Conservation (phyloP, 371 early-diverging fungal species). For the Mortierella sp. region DNA sequence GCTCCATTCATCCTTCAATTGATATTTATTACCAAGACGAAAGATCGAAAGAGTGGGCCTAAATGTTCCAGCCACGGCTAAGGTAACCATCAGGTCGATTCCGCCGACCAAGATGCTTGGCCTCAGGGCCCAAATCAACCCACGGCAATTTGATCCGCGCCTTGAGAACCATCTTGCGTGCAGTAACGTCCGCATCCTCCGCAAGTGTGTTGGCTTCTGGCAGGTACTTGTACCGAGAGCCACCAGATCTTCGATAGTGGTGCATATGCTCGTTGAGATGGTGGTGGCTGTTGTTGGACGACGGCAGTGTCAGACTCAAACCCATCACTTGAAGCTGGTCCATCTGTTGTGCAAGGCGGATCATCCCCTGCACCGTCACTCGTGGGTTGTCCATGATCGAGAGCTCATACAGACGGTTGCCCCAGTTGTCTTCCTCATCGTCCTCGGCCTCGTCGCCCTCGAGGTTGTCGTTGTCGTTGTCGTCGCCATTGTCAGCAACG, state of each 20-base stretch:
- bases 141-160: slow-evolving; percentile 35
- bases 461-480: neutral
- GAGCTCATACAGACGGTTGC: slow-evolving; percentile 29
- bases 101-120: slow-evolving; percentile 30
- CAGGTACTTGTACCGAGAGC: neutral
- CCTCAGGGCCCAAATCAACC: slow-evolving; percentile 49
- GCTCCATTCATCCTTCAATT: neutral
- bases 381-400: slow-evolving; percentile 33
- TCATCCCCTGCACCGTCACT: slow-evolving; percentile 44
- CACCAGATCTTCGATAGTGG: neutral
- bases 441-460: neutral
- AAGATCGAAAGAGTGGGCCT: neutral
- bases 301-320: slow-evolving; percentile 7
- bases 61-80: slow-evolving; percentile 15
- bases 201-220: neutral
- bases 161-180: slow-evolving; percentile 25
- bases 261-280: neutral
- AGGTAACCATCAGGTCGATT: slow-evolving; percentile 18
- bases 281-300: neutral
- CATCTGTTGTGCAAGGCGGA: slow-evolving; percentile 38
- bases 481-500: neutral
- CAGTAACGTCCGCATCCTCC: slow-evolving; percentile 1
- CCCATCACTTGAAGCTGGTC: slow-evolving; percentile 45
- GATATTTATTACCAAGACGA: neutral
- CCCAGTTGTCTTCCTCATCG: slow-evolving; percentile 18